These are phyloP conservation scores for Vinca minor DNA, from an alignment of 257 asterid species.

Conservation along the genomic window DNA sequence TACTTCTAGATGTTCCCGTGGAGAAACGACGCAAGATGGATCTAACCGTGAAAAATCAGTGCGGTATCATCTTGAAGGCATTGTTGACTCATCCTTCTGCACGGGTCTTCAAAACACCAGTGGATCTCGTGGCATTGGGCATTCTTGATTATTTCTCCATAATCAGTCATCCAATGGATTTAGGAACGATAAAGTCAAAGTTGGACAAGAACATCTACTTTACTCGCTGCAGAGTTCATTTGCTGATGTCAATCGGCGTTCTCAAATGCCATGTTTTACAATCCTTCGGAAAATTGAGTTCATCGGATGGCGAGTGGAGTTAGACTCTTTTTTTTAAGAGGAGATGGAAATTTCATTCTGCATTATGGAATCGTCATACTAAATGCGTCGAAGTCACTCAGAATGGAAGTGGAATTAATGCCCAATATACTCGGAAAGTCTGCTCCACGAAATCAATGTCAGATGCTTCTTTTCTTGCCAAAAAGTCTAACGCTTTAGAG, in stretches of 20 bases:
- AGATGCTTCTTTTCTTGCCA: constrained; percentile 16
- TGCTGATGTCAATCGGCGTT: constrained; percentile 61
- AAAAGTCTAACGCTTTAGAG: constrained; percentile 29
- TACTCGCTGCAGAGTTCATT: constrained; percentile 52
- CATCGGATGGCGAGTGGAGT: constrained; percentile 45
- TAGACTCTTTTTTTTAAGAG: constrained; percentile 34
- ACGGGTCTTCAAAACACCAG: constrained; percentile 48
- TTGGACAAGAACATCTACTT: constrained; percentile 43
- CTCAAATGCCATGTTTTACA: constrained; percentile 63
- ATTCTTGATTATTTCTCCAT: constrained; percentile 71
- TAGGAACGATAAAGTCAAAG: constrained; percentile 59
- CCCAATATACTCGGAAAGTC: constrained; percentile 16
- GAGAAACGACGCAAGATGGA: constrained; percentile 53
- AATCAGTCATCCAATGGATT: constrained; percentile 70
- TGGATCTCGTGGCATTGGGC: constrained; percentile 54
- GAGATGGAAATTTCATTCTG: constrained; percentile 50
- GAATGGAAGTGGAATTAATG: constrained; percentile 19
- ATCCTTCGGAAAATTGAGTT: constrained; percentile 43
- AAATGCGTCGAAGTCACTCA: constrained; percentile 12
- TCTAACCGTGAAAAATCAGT: constrained; percentile 35
- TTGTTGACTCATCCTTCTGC: constrained; percentile 39
- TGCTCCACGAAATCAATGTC: constrained; percentile 13
- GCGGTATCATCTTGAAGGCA: constrained; percentile 37
- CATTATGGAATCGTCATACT: constrained; percentile 27
- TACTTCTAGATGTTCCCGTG: constrained; percentile 23